Base-by-base conservation (phyloP, 345 rosid species). In the Populus davidiana region DNA sequence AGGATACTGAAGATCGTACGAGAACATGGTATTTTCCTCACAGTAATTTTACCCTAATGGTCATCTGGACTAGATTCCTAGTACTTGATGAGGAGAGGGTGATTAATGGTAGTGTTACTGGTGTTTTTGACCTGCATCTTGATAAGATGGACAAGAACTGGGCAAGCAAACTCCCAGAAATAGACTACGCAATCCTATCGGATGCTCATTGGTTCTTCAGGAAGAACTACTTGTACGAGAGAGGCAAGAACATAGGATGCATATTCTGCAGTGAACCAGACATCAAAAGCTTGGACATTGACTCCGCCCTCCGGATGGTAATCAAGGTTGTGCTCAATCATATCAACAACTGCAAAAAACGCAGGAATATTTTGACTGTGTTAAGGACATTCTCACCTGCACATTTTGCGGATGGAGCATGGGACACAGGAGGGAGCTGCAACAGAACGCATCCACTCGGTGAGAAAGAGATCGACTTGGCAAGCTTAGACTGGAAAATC, bases 191-290 rank as follows among this genome's bases (percentile, higher is more conserved):
- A 10, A 73, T 96, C 78, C 75, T 96, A 78, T 92, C 99, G 0
- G 71, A 62, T 21, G 97, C 82, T n/a, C 97, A 91, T 33, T 91
- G 97, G 99, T 93, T 92, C 78, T 92, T 92, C 83, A 84, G 96
- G 70, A 90, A 87, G 7, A 75, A 91, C 72, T 77, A 84, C 83
- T 72, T 93, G 8, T 86, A 90, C 9, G 41, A 79, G 25, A 86
- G 86, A n/a, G 67, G 75, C 1, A 67, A 86, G 3, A 49, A 75
- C 7, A 38, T 88, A 2, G 93, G 90, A 6, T 96, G 99, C 66
- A 88, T 91, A 29, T 92, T 79, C 77, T 93, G 97, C 79, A 77
- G 82, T n/a, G 79, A 79, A 7, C 88, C 87, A 4, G 85, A 86
- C 23, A 78, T 91, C 5, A 86, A 83, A 0, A 84, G 87, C 23